These are phyloP conservation scores for Syzygium oleosum DNA, from an alignment of 345 rosid species.

Conservation along the genomic window DNA sequence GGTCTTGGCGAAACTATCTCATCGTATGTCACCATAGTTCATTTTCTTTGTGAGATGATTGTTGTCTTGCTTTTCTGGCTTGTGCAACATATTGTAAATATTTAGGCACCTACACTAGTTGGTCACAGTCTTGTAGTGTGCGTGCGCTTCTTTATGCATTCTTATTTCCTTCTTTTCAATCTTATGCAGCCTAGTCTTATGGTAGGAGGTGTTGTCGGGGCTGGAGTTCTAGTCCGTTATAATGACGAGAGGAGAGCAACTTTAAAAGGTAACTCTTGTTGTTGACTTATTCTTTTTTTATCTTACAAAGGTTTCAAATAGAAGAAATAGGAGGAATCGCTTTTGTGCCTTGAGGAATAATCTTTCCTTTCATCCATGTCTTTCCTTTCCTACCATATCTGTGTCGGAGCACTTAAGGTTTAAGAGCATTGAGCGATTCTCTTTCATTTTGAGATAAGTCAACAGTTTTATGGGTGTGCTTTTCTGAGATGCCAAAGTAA, in stretches of 20 bases:
- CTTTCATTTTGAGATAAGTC: not conserved
- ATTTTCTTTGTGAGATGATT: not conserved
- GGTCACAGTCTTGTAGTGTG: not conserved
- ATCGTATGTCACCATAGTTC: constrained; percentile 32
- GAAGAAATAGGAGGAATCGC: not conserved
- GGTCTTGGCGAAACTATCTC: constrained; percentile 24
- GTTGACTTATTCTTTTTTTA: not conserved
- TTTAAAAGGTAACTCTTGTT: constrained; percentile 37
- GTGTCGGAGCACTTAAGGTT: not conserved
- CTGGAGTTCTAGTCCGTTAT: constrained; percentile 44
- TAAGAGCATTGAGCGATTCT: not conserved
- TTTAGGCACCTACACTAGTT: not conserved
- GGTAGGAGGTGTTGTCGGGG: constrained; percentile 52
- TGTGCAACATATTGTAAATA: not conserved
- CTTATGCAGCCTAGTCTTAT: constrained; percentile 48
- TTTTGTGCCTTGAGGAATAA: not conserved
- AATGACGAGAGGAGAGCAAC: constrained; percentile 79
- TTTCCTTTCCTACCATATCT: not conserved
- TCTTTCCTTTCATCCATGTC: not conserved
- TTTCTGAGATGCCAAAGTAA: not conserved
- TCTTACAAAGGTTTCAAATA: not conserved
- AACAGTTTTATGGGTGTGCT: not conserved
- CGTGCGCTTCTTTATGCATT: not conserved
- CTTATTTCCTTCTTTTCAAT: not conserved
- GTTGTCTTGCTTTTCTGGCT: not conserved